A percentile compares a stretch with the other conserved stretches of the same genome.
Conservation (phyloP, 1,139 yeast genomes). For the Geotrichum restrictum region DNA sequence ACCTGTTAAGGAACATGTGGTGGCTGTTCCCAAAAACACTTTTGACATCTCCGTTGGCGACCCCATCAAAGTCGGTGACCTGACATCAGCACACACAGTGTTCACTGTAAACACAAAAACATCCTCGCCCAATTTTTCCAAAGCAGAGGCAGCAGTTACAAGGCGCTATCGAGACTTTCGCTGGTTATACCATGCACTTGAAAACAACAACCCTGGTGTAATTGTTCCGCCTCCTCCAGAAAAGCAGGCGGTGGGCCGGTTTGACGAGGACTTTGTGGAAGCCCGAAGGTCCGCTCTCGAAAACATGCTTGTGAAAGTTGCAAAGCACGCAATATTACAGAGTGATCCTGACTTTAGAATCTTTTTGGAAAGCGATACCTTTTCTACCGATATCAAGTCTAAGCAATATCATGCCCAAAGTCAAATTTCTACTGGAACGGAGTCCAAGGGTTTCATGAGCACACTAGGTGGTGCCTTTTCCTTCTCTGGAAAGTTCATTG, state of each 20-base stretch:
- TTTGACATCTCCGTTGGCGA: conserved; percentile 78
- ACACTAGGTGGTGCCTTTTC: conserved; percentile 54
- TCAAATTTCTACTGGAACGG: conserved; percentile 16
- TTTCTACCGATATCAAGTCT: conserved; percentile 48
- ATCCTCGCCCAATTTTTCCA: conserved; percentile 41
- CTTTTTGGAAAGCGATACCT: conserved; percentile 73
- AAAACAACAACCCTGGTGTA: conserved; percentile 80
- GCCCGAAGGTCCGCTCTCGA: conserved; percentile 82
- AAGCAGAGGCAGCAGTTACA: conserved; percentile 51
- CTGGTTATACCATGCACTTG: conserved; percentile 85
- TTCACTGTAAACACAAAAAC: conserved; percentile 68
- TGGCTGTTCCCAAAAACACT: conserved; percentile 4
- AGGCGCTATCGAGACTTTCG: conserved; percentile 80
- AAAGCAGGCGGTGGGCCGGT: conserved; percentile 86
- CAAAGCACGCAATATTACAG: conserved; percentile 53
- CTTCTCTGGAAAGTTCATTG: conserved; percentile 56
- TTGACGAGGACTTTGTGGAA: conserved; percentile 84
- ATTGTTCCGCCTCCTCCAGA: conserved; percentile 97
- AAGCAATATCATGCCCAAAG: conserved; percentile 13
- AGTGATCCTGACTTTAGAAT: conserved; percentile 71
- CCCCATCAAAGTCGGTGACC: conserved; percentile 87
- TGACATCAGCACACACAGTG: conserved; percentile 83
- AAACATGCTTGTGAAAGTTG: conserved; percentile 72
- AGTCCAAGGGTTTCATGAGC: conserved; percentile 51
- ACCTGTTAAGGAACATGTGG: neutral